A percentile compares a stretch with the other conserved stretches of the same genome.
These are phyloP conservation scores for Exutisphaerella laricina DNA, from an alignment of 2,329 filamentous ascomycete genomes.

Conservation along the genomic window DNA sequence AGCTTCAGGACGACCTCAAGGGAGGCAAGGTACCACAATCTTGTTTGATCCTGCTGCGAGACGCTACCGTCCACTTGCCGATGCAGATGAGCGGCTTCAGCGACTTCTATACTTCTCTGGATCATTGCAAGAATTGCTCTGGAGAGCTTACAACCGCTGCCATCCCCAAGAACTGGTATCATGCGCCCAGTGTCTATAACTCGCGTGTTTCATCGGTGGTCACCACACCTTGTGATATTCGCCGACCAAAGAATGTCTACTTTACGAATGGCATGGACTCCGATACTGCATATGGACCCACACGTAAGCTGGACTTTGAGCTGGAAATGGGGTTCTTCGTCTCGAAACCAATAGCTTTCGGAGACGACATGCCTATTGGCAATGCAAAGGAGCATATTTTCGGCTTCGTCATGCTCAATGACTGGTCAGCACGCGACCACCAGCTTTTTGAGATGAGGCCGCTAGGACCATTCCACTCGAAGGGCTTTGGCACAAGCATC, in stretches of 20 bases:
- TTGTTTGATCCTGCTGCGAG: constrained; percentile 34
- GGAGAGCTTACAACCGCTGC: constrained; percentile 37
- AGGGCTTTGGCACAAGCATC: constrained; percentile 55
- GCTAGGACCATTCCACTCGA: constrained; percentile 56
- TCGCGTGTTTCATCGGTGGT: constrained; percentile 32
- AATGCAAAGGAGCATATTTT: constrained; percentile 53
- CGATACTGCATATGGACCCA: constrained; percentile 39
- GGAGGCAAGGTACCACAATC: constrained; percentile 24
- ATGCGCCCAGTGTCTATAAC: constrained; percentile 39
- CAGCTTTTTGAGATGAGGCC: constrained; percentile 58
- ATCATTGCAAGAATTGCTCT: constrained; percentile 48
- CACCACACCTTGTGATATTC: constrained; percentile 31
- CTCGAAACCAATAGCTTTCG: constrained; percentile 37
- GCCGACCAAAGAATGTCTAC: constrained; percentile 45
- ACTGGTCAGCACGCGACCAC: constrained; percentile 55
- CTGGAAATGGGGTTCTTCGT: constrained; percentile 46
- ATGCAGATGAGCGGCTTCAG: constrained; percentile 52
- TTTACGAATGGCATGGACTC: constrained; percentile 25
- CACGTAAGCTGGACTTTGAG: constrained; percentile 43
- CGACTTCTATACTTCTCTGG: constrained; percentile 52
- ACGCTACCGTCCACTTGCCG: constrained; percentile 50
- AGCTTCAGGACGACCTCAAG: constrained; percentile 36
- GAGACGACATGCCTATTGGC: constrained; percentile 36
- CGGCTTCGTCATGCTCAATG: constrained; percentile 57
- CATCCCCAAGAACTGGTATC: constrained; percentile 35